phyloP scores from a whole-genome alignment of 805 yeast genomes.

The Myxozyma sirexii region DNA sequence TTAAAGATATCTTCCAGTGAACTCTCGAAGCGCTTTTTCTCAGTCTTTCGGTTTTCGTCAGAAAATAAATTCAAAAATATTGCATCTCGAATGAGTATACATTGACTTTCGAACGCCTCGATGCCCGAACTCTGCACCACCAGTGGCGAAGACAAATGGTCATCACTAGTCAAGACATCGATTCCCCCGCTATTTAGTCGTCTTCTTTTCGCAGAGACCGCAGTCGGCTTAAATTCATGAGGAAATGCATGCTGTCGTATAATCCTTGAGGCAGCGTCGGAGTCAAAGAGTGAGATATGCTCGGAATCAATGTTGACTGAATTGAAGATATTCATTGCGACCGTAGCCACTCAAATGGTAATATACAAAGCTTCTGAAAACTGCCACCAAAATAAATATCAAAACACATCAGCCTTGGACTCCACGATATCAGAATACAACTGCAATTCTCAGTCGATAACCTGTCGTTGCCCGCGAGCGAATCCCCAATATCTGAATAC shows the following conservation, averaged over 20 bases:
- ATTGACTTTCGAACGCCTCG: slow-evolving; percentile 13
- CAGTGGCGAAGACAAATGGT: background rate
- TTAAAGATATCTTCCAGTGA: slow-evolving; percentile 1
- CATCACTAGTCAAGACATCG: background rate
- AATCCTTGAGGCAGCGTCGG: background rate
- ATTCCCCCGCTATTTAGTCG: slow-evolving; percentile 2
- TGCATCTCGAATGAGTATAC: slow-evolving; percentile 10
- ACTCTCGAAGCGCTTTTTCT: background rate
- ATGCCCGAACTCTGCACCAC: slow-evolving; percentile 9
- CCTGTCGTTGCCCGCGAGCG: too few species aligned
- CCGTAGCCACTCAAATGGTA: background rate
- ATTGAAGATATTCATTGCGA: slow-evolving; percentile 2
- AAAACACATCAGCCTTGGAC: background rate
- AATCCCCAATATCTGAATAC: background rate
- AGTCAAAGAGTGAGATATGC: background rate
- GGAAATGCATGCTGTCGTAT: slow-evolving; percentile 10
- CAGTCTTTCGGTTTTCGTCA: background rate
- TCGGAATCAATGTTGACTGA: background rate
- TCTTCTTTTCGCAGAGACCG: slow-evolving; percentile 6
- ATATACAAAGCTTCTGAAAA: background rate
- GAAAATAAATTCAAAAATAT: slow-evolving; percentile 1
- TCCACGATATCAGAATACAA: background rate
- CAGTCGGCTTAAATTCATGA: background rate
- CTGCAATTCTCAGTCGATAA: background rate
- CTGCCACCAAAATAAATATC: background rate